Base-by-base conservation (phyloP, 139 green algal genomes). In the Trebouxia sp. region DNA sequence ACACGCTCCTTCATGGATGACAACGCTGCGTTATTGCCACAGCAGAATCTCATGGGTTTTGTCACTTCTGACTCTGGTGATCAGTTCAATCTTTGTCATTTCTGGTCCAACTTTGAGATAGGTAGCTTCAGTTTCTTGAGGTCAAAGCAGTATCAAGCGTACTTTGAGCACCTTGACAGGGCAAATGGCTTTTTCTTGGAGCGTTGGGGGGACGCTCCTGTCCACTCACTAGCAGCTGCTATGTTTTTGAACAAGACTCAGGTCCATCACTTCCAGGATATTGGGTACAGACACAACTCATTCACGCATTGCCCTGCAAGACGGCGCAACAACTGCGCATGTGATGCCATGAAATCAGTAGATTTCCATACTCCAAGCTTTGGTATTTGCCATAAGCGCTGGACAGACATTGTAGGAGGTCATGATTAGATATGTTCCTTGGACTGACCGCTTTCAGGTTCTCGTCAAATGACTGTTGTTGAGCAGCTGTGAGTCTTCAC, bases 31-130 rank as follows among this genome's bases (percentile, higher is more conserved):
- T 39, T 72, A 35, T 12, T 83, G 24, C 47, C 66, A 22, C 2
- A 72, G 26, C 22, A 67, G 6, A 83, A 83, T 42, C 37, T 83
- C 48, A 26, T 83, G 66, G 41, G 65, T 26, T 79, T 78, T 50
- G 79, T 83, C 12, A 83, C 79, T 20, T 39, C 43, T 8, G 5
- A 37, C 20, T 47, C 43, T n/a, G 65, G 48, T 48, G 3, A n/a
- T 1, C 24, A 45, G 32, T 87, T 81, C 65, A 83, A 67, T 1
- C 80, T 83, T 28, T 87, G 84, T 76, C 84, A 87, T 69, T 87
- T 83, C 39, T 87, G 84, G 84, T 82, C 51, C 30, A 87, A 87
- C 38, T 87, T 87, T 43, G 84, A 87, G 84, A 74, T 87, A 22
- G 84, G 84, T 26, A 65, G 70, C 67, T 81, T 87, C 32, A 35